Evolutionary conservation across 202 grass and related monocot genomes (phyloP).

Genomic region (Carex sylvatica): DNA sequence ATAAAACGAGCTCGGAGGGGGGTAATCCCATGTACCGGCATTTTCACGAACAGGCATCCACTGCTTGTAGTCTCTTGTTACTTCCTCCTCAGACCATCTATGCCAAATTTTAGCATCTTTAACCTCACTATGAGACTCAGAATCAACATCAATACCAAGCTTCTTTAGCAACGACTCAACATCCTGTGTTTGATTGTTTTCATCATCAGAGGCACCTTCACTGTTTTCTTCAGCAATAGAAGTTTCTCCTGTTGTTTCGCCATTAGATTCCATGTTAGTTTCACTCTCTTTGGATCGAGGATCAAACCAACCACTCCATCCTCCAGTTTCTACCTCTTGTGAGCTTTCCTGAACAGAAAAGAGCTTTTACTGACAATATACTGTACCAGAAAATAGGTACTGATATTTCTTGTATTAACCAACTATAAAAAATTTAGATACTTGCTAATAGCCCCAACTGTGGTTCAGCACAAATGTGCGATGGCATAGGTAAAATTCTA

Average conservation of each 20-base stretch:
- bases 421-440: background rate
- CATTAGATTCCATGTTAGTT: constrained; percentile 22
- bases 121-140: constrained; percentile 74
- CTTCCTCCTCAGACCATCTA: constrained; percentile 77
- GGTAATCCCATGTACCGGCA: constrained; percentile 38
- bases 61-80: constrained; percentile 70
- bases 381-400: background rate
- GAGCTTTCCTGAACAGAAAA: constrained; percentile 53
- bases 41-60: constrained; percentile 89
- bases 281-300: constrained; percentile 42
- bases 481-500: background rate
- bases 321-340: constrained; percentile 59
- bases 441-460: background rate
- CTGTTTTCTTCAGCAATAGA: constrained; percentile 40
- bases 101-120: constrained; percentile 93
- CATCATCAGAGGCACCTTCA: constrained; percentile 47
- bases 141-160: constrained; percentile 81
- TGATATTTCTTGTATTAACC: background rate
- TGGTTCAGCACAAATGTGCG: background rate
- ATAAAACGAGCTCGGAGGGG: background rate
- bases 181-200: constrained; percentile 54
- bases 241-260: constrained; percentile 30
- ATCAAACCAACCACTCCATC: constrained; percentile 98
- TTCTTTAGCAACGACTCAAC: constrained; percentile 84
- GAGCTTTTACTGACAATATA: background rate